phyloP scores from a whole-genome alignment of 2,329 filamentous ascomycete species.

The Capronia epimyces region DNA sequence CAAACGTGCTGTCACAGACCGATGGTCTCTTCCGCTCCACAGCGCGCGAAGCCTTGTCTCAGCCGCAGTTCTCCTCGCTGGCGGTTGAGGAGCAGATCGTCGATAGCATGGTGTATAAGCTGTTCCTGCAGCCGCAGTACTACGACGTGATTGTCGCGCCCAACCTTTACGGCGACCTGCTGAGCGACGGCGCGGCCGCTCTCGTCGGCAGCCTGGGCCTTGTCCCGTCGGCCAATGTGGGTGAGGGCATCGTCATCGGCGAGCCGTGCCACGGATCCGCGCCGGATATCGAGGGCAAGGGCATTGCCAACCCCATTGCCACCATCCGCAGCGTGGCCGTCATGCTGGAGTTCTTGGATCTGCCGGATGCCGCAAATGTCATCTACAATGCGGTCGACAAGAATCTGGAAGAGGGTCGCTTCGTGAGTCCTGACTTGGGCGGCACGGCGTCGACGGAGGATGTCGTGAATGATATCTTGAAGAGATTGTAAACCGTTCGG shows the following conservation, averaged over 20 bases:
- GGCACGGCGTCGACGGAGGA: conserved; percentile 79
- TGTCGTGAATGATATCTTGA: conserved; percentile 81
- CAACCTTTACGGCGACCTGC: conserved; percentile 94
- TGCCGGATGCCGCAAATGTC: conserved; percentile 76
- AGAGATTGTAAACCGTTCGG: conserved; percentile 59
- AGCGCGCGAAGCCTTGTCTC: conserved; percentile 65
- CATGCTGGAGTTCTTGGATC: conserved; percentile 93
- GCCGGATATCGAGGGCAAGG: conserved; percentile 87
- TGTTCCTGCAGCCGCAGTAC: conserved; percentile 88
- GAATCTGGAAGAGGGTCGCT: conserved; percentile 74
- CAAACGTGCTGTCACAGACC: conserved; percentile 92
- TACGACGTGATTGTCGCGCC: conserved; percentile 98
- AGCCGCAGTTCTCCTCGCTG: conserved; percentile 58
- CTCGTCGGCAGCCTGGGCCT: conserved; percentile 87
- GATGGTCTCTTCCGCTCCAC: conserved; percentile 90
- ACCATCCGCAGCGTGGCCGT: conserved; percentile 84
- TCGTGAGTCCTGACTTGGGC: conserved; percentile 84
- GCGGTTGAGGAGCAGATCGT: conserved; percentile 94
- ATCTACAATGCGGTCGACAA: conserved; percentile 91
- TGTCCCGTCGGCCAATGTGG: conserved; percentile 91
- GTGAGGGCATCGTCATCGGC: conserved; percentile 88
- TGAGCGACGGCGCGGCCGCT: conserved; percentile 91
- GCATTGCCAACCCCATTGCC: conserved; percentile 93
- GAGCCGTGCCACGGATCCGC: conserved; percentile 97
- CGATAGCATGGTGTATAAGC: conserved; percentile 98